Percentiles rank a stretch among this genome's conserved stretches.
Evolutionary conservation across 2,329 filamentous ascomycete species (phyloP).

Genomic region (Fusarium newnesense): DNA sequence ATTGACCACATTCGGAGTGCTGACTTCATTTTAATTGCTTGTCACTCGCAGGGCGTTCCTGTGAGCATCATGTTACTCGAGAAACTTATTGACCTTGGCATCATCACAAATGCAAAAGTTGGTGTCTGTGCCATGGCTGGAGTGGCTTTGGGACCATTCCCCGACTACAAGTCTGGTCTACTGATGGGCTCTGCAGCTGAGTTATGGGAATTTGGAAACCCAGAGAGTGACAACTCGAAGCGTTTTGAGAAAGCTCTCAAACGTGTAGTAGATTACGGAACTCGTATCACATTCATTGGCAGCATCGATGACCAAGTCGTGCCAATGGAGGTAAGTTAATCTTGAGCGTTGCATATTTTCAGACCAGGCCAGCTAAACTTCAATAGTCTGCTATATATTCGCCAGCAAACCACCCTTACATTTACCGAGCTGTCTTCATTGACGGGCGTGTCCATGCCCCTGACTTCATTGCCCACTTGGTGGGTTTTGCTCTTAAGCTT

Average conservation of each 20-base stretch:
- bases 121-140: slow-evolving; percentile 92
- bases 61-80: slow-evolving; percentile 92
- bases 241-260: slow-evolving; percentile 82
- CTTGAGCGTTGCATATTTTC: neutral
- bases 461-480: slow-evolving; percentile 91
- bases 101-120: slow-evolving; percentile 79
- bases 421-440: slow-evolving; percentile 95
- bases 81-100: slow-evolving; percentile 90
- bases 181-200: slow-evolving; percentile 93
- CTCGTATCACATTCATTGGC: slow-evolving; percentile 86
- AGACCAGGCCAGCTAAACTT: slow-evolving; percentile 31
- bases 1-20: slow-evolving; percentile 88
- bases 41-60: slow-evolving; percentile 95
- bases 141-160: slow-evolving; percentile 91
- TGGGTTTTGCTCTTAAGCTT: slow-evolving; percentile 92
- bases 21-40: slow-evolving; percentile 91
- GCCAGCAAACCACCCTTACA: slow-evolving; percentile 87
- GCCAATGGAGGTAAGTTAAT: slow-evolving; percentile 77
- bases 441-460: slow-evolving; percentile 92
- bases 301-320: slow-evolving; percentile 98
- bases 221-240: slow-evolving; percentile 82
- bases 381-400: slow-evolving; percentile 85
- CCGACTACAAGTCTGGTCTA: slow-evolving; percentile 89
- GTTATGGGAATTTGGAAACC: slow-evolving; percentile 91
- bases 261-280: slow-evolving; percentile 79